These are phyloP conservation scores for Pleurotus ostreatus DNA, from an alignment of 768 basidiomycete genomes.

Conservation along the genomic window DNA sequence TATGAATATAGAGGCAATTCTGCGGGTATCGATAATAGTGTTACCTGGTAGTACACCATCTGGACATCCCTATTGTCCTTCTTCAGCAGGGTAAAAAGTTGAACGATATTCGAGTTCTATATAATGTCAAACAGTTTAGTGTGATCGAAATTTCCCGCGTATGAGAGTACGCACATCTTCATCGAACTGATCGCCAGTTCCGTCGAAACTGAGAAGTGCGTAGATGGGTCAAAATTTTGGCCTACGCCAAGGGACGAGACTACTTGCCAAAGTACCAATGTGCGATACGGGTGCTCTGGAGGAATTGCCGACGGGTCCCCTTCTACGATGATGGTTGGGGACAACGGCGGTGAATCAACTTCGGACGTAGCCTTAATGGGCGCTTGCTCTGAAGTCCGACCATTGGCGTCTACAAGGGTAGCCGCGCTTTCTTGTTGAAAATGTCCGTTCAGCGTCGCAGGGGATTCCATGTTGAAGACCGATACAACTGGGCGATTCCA, in stretches of 20 bases:
- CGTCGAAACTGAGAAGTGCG: neutral
- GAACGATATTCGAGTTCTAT: constrained; percentile 49
- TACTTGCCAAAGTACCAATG: constrained; percentile 52
- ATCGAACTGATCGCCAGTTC: constrained; percentile 37
- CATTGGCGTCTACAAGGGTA: neutral
- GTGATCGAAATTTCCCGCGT: neutral
- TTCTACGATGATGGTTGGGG: neutral
- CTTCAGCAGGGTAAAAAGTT: constrained; percentile 45
- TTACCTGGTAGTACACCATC: constrained; percentile 56
- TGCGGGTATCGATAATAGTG: neutral
- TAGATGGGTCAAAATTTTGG: neutral
- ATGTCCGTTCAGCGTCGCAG: neutral
- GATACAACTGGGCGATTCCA: neutral
- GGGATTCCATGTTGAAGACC: too few relatives aligned
- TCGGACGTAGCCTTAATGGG: neutral
- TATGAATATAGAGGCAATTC: too few relatives aligned
- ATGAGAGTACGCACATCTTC: neutral
- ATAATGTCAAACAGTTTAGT: too few relatives aligned
- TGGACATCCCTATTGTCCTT: constrained; percentile 49
- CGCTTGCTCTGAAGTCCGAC: constrained; percentile 3
- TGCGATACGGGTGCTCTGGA: constrained; percentile 32
- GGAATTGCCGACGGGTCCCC: constrained; percentile 33
- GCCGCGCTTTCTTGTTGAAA: neutral
- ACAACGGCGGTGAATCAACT: too few relatives aligned
- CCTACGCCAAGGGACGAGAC: constrained; percentile 12